phyloP scores from a whole-genome alignment of 2,329 filamentous ascomycete genomes.

The Ceratocystis cubensis region DNA sequence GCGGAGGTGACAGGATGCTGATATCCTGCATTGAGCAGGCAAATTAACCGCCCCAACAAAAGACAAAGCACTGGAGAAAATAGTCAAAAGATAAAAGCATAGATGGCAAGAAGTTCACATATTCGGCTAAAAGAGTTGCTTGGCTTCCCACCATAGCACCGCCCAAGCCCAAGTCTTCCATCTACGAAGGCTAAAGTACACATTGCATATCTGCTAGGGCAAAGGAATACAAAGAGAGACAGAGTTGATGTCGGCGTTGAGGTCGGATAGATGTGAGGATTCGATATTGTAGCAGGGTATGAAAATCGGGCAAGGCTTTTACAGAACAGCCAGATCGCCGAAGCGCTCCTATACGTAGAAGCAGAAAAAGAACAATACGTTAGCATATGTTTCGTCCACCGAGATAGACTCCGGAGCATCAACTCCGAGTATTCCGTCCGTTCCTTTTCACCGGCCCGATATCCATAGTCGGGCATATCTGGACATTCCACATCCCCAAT shows the following conservation, averaged over 20 bases:
- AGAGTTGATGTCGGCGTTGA: constrained; percentile 8
- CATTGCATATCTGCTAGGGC: constrained; percentile 27
- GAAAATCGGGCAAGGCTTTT: constrained; percentile 36
- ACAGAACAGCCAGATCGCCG: constrained; percentile 89
- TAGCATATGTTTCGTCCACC: neutral
- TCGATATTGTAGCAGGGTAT: constrained; percentile 5
- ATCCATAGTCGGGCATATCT: neutral
- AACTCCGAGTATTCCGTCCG: neutral
- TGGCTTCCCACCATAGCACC: constrained; percentile 17
- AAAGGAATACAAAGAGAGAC: constrained; percentile 28
- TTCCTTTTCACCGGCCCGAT: neutral
- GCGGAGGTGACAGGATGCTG: neutral
- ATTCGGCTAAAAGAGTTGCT: constrained; percentile 14
- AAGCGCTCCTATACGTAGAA: constrained; percentile 74
- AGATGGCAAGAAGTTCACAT: constrained; percentile 12
- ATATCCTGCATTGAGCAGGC: neutral
- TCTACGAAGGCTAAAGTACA: constrained; percentile 48
- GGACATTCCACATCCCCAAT: neutral
- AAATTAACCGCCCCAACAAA: neutral
- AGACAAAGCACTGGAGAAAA: neutral
- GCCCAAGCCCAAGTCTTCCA: constrained; percentile 36
- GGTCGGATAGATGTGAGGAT: neutral
- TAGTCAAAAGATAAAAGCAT: neutral
- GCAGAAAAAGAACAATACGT: neutral
- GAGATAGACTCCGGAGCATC: neutral